Conservation (phyloP, 1,284 basidiomycete species). For the Ceratorhiza oryzae-sativae region DNA sequence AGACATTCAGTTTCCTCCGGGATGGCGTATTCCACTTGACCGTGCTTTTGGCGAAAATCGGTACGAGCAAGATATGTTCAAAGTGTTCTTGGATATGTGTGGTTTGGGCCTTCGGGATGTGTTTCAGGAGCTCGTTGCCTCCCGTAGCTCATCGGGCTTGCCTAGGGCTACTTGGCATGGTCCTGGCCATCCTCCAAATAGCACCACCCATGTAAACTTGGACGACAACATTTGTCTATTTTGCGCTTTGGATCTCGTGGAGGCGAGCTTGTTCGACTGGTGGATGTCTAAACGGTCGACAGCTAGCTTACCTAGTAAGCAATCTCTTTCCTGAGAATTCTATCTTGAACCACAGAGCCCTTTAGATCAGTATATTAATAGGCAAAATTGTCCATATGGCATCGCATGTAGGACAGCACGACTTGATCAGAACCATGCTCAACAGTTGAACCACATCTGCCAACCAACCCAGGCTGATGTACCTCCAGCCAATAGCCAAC, state of each 20-base stretch:
- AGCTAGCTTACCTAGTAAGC: slow-evolving; percentile 4
- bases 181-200: neutral
- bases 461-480: neutral
- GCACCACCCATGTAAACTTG: neutral
- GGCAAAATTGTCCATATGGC: slow-evolving; percentile 38
- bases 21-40: slow-evolving; percentile 2
- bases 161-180: slow-evolving; percentile 29
- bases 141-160: slow-evolving; percentile 2
- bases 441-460: slow-evolving; percentile 34
- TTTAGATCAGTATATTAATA: neutral
- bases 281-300: slow-evolving; percentile 18
- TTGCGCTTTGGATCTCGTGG: slow-evolving; percentile 25
- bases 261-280: slow-evolving; percentile 35
- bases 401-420: slow-evolving; percentile 36
- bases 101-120: neutral
- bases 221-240: slow-evolving; percentile 10
- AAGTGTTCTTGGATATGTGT: neutral
- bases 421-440: slow-evolving; percentile 29
- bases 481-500: neutral
- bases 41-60: slow-evolving; percentile 25
- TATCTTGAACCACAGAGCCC: neutral
- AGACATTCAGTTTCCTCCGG: slow-evolving; percentile 18
- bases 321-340: neutral
- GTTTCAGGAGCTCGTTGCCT: slow-evolving; percentile 13
- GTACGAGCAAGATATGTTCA: slow-evolving; percentile 15